phyloP scores from a whole-genome alignment of 768 basidiomycete species.

The Paxillus rubicundulus region DNA sequence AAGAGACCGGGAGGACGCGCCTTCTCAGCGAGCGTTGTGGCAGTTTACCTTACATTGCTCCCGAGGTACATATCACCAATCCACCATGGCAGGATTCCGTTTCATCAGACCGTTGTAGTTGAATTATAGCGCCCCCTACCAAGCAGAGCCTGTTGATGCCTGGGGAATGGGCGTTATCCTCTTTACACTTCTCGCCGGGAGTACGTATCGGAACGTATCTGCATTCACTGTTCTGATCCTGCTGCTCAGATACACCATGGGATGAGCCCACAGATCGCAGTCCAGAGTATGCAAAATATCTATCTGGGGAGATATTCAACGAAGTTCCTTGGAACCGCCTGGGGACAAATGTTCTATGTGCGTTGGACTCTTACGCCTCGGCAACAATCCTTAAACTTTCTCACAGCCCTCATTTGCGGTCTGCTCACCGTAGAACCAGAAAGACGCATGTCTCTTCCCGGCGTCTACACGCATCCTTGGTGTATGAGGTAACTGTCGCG shows the following conservation, averaged over 20 bases:
- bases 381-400: neutral
- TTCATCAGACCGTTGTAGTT: constrained; percentile 44
- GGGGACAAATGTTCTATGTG: constrained; percentile 56
- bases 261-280: constrained; percentile 84
- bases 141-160: constrained; percentile 90
- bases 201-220: constrained; percentile 44
- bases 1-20: constrained; percentile 74
- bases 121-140: constrained; percentile 63
- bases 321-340: constrained; percentile 82
- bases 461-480: constrained; percentile 69
- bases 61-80: constrained; percentile 60
- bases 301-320: constrained; percentile 68
- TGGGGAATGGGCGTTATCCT: constrained; percentile 97
- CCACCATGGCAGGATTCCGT: neutral
- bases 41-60: constrained; percentile 91
- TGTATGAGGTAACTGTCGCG: constrained; percentile 50
- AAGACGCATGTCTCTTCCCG: constrained; percentile 61
- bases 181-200: constrained; percentile 87
- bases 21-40: constrained; percentile 81
- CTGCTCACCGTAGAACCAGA: constrained; percentile 72
- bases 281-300: constrained; percentile 76
- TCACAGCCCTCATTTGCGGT: constrained; percentile 68
- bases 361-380: constrained; percentile 21
- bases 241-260: constrained; percentile 86
- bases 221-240: neutral